Percentiles rank a stretch among this genome's conserved stretches.
Conservation (phyloP, 148 eudicot species). For the Vaccinium vitisidaea region DNA sequence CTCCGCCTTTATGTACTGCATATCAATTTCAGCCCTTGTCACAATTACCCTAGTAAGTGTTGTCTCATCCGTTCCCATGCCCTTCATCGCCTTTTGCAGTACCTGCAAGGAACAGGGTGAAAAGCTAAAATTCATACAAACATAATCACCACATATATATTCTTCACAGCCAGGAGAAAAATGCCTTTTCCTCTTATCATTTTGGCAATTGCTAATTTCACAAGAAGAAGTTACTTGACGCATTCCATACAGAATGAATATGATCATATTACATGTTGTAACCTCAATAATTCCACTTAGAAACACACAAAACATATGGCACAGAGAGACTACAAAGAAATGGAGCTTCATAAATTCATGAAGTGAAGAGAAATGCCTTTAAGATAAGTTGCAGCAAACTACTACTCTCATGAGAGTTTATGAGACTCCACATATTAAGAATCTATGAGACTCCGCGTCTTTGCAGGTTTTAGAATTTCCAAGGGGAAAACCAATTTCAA, state of each 20-base stretch:
- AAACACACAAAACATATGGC: not conserved
- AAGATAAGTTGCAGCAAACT: not conserved
- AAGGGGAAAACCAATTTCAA: not conserved
- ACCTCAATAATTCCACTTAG: not conserved
- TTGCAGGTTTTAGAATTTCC: not conserved
- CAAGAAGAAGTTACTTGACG: not conserved
- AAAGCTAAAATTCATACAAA: slow-evolving; percentile 3
- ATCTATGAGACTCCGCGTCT: not conserved
- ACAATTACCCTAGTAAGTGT: slow-evolving; percentile 68
- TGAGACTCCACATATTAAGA: not conserved
- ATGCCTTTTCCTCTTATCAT: not conserved
- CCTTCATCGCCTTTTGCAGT: slow-evolving; percentile 78
- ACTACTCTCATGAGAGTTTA: not conserved
- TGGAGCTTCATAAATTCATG: not conserved
- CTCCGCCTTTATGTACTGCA: slow-evolving; percentile 82
- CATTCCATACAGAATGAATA: not conserved
- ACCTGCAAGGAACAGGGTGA: slow-evolving; percentile 32
- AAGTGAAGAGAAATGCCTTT: not conserved
- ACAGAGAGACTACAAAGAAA: not conserved
- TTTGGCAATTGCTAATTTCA: not conserved
- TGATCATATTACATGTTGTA: not conserved
- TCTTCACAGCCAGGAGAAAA: not conserved
- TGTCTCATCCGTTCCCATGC: slow-evolving; percentile 72
- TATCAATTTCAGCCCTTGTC: slow-evolving; percentile 78
- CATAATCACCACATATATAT: not conserved